Evolutionary conservation across 106 monocot species (phyloP).

Genomic region (Allium sativum): DNA sequence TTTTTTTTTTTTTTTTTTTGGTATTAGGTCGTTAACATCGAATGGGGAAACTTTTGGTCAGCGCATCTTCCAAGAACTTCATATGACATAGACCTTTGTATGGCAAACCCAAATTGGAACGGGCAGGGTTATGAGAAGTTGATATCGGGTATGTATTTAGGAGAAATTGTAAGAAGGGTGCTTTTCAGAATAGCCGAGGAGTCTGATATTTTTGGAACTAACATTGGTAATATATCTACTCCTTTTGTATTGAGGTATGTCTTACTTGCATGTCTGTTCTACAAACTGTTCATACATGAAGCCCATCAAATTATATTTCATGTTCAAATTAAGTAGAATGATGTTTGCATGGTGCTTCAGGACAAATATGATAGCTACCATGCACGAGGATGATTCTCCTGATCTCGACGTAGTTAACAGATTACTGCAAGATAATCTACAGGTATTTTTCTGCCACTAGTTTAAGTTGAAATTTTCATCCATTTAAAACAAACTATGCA

Average conservation of each 20-base stretch:
- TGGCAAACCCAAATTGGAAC: slow-evolving; percentile 62
- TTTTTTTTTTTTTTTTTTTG: slow-evolving; percentile 1
- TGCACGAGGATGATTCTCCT: slow-evolving; percentile 77
- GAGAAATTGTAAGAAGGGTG: slow-evolving; percentile 87
- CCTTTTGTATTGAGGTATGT: slow-evolving; percentile 67
- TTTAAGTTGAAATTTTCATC: no score
- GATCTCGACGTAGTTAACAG: slow-evolving; percentile 63
- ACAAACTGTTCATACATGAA: neutral
- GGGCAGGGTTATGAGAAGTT: slow-evolving; percentile 99
- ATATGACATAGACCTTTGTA: slow-evolving; percentile 85
- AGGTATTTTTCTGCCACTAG: slow-evolving; percentile 24
- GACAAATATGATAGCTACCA: slow-evolving; percentile 69
- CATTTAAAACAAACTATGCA: no score
- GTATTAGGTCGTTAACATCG: slow-evolving; percentile 80
- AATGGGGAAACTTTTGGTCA: slow-evolving; percentile 99
- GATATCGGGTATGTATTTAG: slow-evolving; percentile 96
- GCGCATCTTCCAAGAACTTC: slow-evolving; percentile 90
- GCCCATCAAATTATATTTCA: neutral
- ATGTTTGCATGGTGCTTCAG: slow-evolving; percentile 15
- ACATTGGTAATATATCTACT: slow-evolving; percentile 30
- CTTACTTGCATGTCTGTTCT: neutral
- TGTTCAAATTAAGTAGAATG: neutral
- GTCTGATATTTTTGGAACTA: slow-evolving; percentile 70
- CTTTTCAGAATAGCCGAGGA: slow-evolving; percentile 56
- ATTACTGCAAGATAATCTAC: slow-evolving; percentile 50